These are phyloP conservation scores for Tephrocybe sp. DNA, from an alignment of 768 basidiomycete species.

Conservation along the genomic window DNA sequence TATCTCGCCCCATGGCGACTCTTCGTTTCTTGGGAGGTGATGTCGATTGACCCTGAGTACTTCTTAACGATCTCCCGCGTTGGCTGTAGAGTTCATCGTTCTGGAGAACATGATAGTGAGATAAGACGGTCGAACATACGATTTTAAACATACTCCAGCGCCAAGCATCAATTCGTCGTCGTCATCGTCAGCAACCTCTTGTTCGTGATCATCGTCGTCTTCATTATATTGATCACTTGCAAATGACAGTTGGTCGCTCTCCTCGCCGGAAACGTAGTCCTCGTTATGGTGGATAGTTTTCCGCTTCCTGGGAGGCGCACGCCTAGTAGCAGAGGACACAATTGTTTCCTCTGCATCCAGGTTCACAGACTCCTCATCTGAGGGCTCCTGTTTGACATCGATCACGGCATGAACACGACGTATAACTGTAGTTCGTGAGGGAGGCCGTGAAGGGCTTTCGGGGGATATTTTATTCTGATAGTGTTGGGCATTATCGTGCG, in stretches of 20 bases:
- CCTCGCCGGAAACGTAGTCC: slow-evolving; percentile 8
- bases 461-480: slow-evolving; percentile 12
- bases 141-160: slow-evolving; percentile 40
- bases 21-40: slow-evolving; percentile 37
- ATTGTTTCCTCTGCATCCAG: neutral
- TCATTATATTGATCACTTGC: slow-evolving; percentile 12
- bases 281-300: slow-evolving; percentile 7
- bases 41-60: slow-evolving; percentile 14
- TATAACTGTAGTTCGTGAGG: slow-evolving; percentile 38
- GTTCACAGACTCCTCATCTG: slow-evolving; percentile 17
- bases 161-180: slow-evolving; percentile 65
- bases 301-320: slow-evolving; percentile 8
- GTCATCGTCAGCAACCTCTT: slow-evolving; percentile 38
- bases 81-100: slow-evolving; percentile 34
- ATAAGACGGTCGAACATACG: neutral
- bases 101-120: slow-evolving; percentile 25
- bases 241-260: slow-evolving; percentile 3
- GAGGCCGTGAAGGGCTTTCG: slow-evolving; percentile 9
- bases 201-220: slow-evolving; percentile 31
- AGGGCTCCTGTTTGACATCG: slow-evolving; percentile 62
- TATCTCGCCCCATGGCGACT: slow-evolving; percentile 9
- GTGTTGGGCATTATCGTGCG: slow-evolving; percentile 1
- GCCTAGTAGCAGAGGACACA: neutral
- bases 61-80: slow-evolving; percentile 14
- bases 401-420: slow-evolving; percentile 68